Evolutionary conservation across 495 filamentous ascomycete species (phyloP).

Genomic region (Mytilinidion resinicola): DNA sequence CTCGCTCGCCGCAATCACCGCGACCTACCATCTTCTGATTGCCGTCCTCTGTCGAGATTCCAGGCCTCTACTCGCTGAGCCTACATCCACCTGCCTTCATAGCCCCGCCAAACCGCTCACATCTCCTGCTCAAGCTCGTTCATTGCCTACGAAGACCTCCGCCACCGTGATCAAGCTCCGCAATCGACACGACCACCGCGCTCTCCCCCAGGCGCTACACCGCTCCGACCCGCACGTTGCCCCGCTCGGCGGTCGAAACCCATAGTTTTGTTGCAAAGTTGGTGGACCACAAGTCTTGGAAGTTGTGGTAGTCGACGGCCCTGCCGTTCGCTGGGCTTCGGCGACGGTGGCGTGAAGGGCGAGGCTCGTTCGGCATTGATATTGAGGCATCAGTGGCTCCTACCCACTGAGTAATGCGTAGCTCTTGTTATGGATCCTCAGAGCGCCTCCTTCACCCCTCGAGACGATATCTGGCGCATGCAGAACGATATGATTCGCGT

Average conservation of each 20-base stretch:
- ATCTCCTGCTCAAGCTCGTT: no score
- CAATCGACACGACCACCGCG: no score
- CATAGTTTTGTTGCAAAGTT: background rate
- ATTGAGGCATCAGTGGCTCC: background rate
- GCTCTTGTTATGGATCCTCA: slow-evolving; percentile 55
- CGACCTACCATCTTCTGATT: no score
- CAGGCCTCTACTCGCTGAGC: no score
- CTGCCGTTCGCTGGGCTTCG: slow-evolving; percentile 19
- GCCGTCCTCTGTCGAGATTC: no score
- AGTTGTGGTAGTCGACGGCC: slow-evolving; percentile 14
- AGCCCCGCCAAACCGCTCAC: no score
- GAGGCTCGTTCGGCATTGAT: background rate
- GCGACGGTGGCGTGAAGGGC: slow-evolving; percentile 14
- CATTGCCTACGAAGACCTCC: no score
- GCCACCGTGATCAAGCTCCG: no score
- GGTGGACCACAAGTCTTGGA: background rate
- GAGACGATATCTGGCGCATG: slow-evolving; percentile 78
- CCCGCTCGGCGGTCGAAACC: background rate
- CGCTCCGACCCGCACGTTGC: no score
- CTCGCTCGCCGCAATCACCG: no score
- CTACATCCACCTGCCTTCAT: no score
- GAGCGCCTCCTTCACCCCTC: slow-evolving; percentile 52
- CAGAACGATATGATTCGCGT: slow-evolving; percentile 83
- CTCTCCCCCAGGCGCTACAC: no score
- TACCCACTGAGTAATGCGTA: slow-evolving; percentile 18